A percentile compares a stretch with the other conserved stretches of the same genome.
Evolutionary conservation across 1,284 basidiomycete species (phyloP).

Genomic region (Phaffia rhodozyma): DNA sequence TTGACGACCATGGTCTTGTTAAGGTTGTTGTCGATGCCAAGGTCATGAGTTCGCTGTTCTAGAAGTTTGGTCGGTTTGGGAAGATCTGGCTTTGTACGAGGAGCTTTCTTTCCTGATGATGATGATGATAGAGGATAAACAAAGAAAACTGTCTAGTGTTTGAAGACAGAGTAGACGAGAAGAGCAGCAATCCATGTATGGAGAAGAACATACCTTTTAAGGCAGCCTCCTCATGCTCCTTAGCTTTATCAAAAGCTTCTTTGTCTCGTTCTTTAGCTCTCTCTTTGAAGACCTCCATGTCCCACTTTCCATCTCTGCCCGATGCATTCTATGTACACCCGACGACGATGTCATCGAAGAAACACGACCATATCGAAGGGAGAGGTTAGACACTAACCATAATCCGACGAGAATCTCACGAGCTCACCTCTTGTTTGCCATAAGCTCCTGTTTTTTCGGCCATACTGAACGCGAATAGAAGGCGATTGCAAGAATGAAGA

Average conservation of each 20-base stretch:
- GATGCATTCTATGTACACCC: not conserved
- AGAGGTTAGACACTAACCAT: too few relatives aligned
- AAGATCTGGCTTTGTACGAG: constrained; percentile 46
- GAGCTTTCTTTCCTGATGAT: constrained; percentile 61
- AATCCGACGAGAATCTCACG: too few relatives aligned
- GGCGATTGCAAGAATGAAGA: not conserved
- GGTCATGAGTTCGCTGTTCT: constrained; percentile 63
- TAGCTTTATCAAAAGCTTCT: constrained; percentile 29
- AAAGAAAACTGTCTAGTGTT: not conserved
- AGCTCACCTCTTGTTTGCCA: constrained; percentile 17
- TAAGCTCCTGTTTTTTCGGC: constrained; percentile 16
- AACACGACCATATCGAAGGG: not conserved
- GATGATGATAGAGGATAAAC: not conserved
- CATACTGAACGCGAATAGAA: not conserved
- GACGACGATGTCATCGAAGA: not conserved
- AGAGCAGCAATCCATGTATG: not conserved
- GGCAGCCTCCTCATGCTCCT: constrained; percentile 37
- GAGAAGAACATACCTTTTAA: constrained; percentile 51
- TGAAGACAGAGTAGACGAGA: not conserved
- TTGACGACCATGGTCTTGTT: constrained; percentile 84
- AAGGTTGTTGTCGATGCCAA: constrained; percentile 83
- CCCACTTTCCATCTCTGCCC: constrained; percentile 27
- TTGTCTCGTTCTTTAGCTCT: constrained; percentile 35
- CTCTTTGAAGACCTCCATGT: constrained; percentile 34
- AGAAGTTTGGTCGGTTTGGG: constrained; percentile 83